Base-by-base conservation (phyloP, 192 early-diverging fungal genomes). In the Linnemannia zychae region DNA sequence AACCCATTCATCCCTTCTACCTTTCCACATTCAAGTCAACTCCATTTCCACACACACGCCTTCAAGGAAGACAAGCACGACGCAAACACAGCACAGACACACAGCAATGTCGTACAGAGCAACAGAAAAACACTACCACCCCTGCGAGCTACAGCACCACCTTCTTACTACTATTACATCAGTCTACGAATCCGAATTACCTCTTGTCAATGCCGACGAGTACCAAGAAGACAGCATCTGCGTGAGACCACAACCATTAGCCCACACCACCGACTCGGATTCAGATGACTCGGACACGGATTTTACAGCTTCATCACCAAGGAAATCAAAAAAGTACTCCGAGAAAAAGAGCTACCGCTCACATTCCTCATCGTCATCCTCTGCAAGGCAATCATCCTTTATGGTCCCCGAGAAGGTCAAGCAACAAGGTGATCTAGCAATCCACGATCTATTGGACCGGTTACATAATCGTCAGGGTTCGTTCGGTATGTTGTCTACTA, bases 341-440 rank as follows among this genome's bases (percentile, higher is more conserved):
- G 31, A 53, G 52, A 53, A 63, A 28, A 63, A 63, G 57, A n/a
- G 15, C 28, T 28, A 24, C 57, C 28, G 28, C 12, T 63, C 57
- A 63, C 57, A 63, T 13, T 63, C 57, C 28, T 63, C 40, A 44
- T 44, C 40, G 4, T 44, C 40, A 9, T 63, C 57, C 0, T 63
- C 57, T 63, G 24, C 57, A 31, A 63, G 0, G 2, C 4, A 20
- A 57, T 9, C 1, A n/a, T 63, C 57, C 57, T 31, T 63, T 0
- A 12, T 63, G 24, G 57, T 63, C 28, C 57, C 57, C 1, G 57
- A 31, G 13, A 63, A 53, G 16, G 28, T 72, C 4, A 28, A 72
- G 71, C 52, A 49, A 52, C 49, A 49, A 34, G 49, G 71, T 18
- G 71, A 72, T 17, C 31, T 52, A 16, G 50, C 71, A 7, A 72